Evolutionary conservation across 768 basidiomycete species (phyloP).

Genomic region (Auricularia cornea): DNA sequence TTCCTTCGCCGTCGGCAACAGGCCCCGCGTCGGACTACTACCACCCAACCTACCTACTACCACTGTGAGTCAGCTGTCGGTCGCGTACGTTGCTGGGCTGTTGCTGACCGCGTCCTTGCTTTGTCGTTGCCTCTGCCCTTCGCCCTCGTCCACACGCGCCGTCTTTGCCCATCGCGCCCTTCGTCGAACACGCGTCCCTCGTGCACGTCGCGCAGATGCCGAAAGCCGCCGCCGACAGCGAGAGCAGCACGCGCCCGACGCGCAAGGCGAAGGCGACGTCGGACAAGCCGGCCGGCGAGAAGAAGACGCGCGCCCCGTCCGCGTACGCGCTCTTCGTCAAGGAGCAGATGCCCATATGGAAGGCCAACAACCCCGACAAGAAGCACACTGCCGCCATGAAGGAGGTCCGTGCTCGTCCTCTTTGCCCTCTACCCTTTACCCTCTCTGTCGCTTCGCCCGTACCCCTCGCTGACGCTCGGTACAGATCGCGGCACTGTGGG

Average conservation of each 20-base stretch:
- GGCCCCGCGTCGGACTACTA: no score
- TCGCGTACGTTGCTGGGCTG: no score
- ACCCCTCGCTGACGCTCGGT: background rate
- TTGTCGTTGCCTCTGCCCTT: no score
- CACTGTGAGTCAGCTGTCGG: no score
- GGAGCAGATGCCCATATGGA: slow-evolving; percentile 1
- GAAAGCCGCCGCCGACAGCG: background rate
- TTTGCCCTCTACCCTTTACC: background rate
- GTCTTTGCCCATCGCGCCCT: no score
- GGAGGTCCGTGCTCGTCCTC: background rate
- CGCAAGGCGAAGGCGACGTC: background rate
- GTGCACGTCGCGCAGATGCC: no score
- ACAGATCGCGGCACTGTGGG: background rate
- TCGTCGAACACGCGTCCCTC: no score
- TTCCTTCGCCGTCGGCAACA: no score
- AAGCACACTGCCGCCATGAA: background rate
- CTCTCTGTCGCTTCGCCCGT: background rate
- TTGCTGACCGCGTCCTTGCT: no score
- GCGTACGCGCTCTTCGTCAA: slow-evolving; percentile 1
- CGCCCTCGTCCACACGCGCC: no score
- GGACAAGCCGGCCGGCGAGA: background rate
- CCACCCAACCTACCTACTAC: no score
- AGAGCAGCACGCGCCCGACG: background rate
- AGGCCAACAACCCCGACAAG: background rate
- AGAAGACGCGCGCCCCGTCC: background rate